Base-by-base conservation (phyloP, 305 asterid genomes). In the Lippia alba region DNA sequence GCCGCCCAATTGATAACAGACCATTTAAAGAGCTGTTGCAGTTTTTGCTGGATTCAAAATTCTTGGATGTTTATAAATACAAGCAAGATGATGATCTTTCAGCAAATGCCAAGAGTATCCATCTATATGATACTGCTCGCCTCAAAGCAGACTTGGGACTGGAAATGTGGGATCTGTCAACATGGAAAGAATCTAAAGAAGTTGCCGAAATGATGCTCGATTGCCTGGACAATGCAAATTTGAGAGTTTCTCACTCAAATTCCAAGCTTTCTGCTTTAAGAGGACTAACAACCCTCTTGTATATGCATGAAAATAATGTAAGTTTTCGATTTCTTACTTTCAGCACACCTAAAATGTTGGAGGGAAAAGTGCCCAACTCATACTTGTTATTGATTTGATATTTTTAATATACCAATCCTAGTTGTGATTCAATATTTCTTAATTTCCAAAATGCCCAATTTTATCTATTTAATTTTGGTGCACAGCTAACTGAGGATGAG, bases 241-340 rank as follows among this genome's bases (percentile, higher is more conserved):
- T 86, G 50, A 80, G 76, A 86, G 74, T 80, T 64, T 59, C 89
- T 80, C 76, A 70, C 70, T 76, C 84, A 64, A 80, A 73, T 54
- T 82, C 96, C 75, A 92, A 92, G 85, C 91, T 87, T 77, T 85
- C 87, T 45, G 96, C 99, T 78, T 71, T 92, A 75, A 83, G 87
- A 76, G 87, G 96, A 73, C 83, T 95, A 78, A 77, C 79, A 64
- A 76, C 89, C 67, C 73, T 89, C 74, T 64, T 95, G 61, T 81
- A 77, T 49, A 74, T 87, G 81, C 79, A 55, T 58, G 86, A 79
- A 74, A 80, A 82, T 57, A 69, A 79, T 67, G 97, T 91, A 76
- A 91, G 92, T 81, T 71, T 65, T 64, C 40, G 61, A 66, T 62
- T 72, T 64, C 65, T 64, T 54, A 63, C 60, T 19, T 16, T 75